Evolutionary conservation across 495 filamentous ascomycete genomes (phyloP).

Genomic region (Neurospora africana): DNA sequence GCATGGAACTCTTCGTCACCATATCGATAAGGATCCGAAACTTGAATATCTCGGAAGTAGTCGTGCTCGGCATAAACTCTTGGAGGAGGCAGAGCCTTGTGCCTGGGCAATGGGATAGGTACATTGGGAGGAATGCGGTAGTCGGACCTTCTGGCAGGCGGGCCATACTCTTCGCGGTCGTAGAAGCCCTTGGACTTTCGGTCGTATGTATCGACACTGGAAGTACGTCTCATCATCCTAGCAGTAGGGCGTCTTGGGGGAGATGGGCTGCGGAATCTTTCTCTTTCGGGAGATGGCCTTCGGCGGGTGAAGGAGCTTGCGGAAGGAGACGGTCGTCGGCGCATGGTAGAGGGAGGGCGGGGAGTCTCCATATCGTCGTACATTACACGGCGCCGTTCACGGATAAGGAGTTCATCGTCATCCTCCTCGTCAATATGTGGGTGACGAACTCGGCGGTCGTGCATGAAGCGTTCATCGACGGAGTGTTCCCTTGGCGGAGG

Average conservation of each 20-base stretch:
- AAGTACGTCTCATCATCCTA: constrained; percentile 28
- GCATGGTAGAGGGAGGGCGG: constrained; percentile 3
- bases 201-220: constrained; percentile 39
- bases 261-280: constrained; percentile 28
- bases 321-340: constrained; percentile 15
- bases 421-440: constrained; percentile 31
- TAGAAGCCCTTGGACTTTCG: constrained; percentile 38
- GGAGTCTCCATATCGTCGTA: constrained; percentile 28
- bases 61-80: constrained; percentile 43
- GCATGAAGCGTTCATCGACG: constrained; percentile 19
- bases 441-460: constrained; percentile 15
- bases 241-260: constrained; percentile 17
- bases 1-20: constrained; percentile 57
- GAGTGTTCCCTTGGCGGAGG: constrained; percentile 20
- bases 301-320: constrained; percentile 22
- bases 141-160: constrained; percentile 25
- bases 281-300: constrained; percentile 23
- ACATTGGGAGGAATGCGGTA: constrained; percentile 40
- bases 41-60: constrained; percentile 48
- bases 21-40: constrained; percentile 55
- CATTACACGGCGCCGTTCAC: constrained; percentile 25
- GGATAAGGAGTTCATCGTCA: constrained; percentile 24
- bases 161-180: constrained; percentile 38
- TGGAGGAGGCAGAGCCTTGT: constrained; percentile 32
- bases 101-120: constrained; percentile 43